Conservation (phyloP, 805 yeast species). For the Candida arabinofermentans region DNA sequence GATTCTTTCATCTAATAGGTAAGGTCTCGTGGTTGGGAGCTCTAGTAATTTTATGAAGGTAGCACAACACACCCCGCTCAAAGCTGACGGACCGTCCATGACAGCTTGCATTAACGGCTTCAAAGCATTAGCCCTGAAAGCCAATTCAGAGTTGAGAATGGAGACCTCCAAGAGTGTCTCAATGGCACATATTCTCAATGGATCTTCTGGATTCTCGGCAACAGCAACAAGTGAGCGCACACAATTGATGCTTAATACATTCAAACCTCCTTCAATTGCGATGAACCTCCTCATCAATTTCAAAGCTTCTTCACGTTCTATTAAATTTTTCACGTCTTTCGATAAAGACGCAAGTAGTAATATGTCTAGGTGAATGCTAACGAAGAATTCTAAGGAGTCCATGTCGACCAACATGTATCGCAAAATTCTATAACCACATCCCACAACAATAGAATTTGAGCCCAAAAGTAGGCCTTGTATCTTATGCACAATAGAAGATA, state of each 20-base stretch:
- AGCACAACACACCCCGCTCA: slow-evolving; percentile 38
- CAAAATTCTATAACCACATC: slow-evolving; percentile 73
- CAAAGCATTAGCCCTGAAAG: slow-evolving; percentile 43
- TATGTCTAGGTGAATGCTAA: slow-evolving; percentile 54
- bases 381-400: slow-evolving; percentile 50
- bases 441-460: slow-evolving; percentile 56
- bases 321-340: slow-evolving; percentile 40
- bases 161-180: slow-evolving; percentile 53
- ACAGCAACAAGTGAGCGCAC: slow-evolving; percentile 63
- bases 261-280: slow-evolving; percentile 49
- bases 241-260: slow-evolving; percentile 55
- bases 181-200: slow-evolving; percentile 43
- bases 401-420: slow-evolving; percentile 56
- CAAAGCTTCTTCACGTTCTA: slow-evolving; percentile 76
- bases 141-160: slow-evolving; percentile 39
- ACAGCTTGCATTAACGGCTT: slow-evolving; percentile 41
- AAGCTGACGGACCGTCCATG: slow-evolving; percentile 50
- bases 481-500: slow-evolving; percentile 48
- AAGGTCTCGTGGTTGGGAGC: slow-evolving; percentile 46
- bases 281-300: slow-evolving; percentile 63
- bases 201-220: slow-evolving; percentile 52
- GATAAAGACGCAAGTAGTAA: slow-evolving; percentile 63
- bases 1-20: slow-evolving; percentile 57
- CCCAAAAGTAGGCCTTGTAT: slow-evolving; percentile 51
- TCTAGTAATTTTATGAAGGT: slow-evolving; percentile 58